Percentiles rank a stretch among this genome's conserved stretches.
Evolutionary conservation across 495 filamentous ascomycete genomes (phyloP).

Genomic region (Cryomyces minteri): DNA sequence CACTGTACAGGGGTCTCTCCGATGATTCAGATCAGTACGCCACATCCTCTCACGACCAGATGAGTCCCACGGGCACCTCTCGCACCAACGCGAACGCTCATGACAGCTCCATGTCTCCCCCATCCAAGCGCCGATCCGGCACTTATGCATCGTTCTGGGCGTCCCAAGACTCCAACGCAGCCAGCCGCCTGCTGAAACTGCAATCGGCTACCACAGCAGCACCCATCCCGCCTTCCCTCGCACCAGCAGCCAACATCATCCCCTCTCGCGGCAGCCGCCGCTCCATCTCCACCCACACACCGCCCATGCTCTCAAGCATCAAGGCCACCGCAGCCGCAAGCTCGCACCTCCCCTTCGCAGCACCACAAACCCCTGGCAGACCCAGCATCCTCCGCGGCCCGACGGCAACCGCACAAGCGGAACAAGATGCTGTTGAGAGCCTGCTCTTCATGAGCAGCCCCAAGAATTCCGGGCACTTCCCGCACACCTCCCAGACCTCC

Average conservation of each 20-base stretch:
- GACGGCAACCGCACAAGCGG: constrained; percentile 41
- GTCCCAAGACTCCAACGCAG: not conserved
- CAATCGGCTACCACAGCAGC: not conserved
- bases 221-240: constrained; percentile 2
- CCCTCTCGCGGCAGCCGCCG: constrained; percentile 9
- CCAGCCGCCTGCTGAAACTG: not conserved
- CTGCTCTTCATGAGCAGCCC: constrained; percentile 79
- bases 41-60: not conserved
- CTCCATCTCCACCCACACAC: constrained; percentile 8
- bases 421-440: constrained; percentile 77
- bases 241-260: constrained; percentile 10
- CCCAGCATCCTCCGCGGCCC: constrained; percentile 24
- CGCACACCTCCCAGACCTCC: constrained; percentile 5
- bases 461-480: constrained; percentile 37
- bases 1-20: constrained; percentile 1
- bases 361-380: not conserved
- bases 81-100: not conserved
- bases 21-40: constrained; percentile 8
- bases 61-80: not conserved
- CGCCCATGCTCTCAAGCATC: constrained; percentile 4
- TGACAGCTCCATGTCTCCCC: too few relatives aligned
- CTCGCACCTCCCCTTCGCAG: constrained; percentile 5
- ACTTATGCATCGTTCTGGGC: not conserved
- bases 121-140: not conserved
- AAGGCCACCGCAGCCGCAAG: not conserved